Percentiles rank a stretch among this genome's conserved stretches.
Evolutionary conservation across 1,284 basidiomycete species (phyloP).

Genomic region (Marasmius oreades): DNA sequence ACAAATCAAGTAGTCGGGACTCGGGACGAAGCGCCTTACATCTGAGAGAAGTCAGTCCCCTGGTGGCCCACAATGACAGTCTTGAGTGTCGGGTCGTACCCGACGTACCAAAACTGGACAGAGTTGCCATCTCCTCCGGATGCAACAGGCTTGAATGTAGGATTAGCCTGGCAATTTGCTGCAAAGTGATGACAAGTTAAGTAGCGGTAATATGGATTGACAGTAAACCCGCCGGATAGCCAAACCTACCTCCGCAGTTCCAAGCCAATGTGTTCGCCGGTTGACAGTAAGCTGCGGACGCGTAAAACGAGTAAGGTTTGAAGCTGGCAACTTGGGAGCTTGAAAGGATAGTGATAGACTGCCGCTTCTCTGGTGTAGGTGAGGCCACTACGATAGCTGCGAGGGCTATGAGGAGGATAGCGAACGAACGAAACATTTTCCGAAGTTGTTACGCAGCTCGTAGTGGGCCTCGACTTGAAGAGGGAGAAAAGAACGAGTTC

Average conservation of each 20-base stretch:
- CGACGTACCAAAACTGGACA: slow-evolving; percentile 45
- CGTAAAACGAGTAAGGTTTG: slow-evolving; percentile 52
- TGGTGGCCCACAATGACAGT: slow-evolving; percentile 51
- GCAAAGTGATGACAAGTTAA: no score
- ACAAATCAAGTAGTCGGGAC: no score
- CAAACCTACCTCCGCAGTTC: slow-evolving; percentile 55
- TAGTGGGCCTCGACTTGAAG: no score
- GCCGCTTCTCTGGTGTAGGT: neutral
- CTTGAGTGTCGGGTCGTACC: slow-evolving; percentile 30
- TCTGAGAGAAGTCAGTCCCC: slow-evolving; percentile 43
- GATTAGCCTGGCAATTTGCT: slow-evolving; percentile 53
- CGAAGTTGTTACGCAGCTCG: no score
- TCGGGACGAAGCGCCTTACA: slow-evolving; percentile 35
- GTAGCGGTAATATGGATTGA: no score
- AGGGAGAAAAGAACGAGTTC: no score
- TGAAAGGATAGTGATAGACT: slow-evolving; percentile 27
- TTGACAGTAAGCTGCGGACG: slow-evolving; percentile 52
- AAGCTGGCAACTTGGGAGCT: slow-evolving; percentile 41
- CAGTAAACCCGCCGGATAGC: no score
- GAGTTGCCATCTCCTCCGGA: slow-evolving; percentile 56
- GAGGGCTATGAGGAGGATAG: neutral
- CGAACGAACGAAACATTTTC: neutral
- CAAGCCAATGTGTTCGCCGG: slow-evolving; percentile 44
- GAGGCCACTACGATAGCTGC: neutral
- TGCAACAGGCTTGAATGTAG: slow-evolving; percentile 51